Conservation (phyloP, 306 rosid species). For the Cicer pinnatifidum region DNA sequence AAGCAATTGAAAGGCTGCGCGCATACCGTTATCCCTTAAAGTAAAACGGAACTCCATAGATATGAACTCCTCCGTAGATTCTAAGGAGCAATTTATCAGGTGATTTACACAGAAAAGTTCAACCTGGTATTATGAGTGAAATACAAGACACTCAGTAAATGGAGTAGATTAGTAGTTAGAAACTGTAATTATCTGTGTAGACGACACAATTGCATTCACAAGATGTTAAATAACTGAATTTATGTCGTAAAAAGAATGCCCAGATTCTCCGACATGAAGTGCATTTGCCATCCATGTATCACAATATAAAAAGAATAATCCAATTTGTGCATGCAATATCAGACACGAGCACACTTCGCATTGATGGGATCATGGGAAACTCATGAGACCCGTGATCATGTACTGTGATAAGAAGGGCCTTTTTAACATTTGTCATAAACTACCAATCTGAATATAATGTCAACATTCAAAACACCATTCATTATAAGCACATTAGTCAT, state of each 20-base stretch:
- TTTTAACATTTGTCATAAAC: conserved; percentile 14
- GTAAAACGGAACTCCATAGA: conserved; percentile 99
- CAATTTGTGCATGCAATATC: conserved; percentile 5
- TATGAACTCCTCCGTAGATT: conserved; percentile 96
- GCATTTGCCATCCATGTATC: conserved; percentile 29
- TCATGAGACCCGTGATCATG: conserved; percentile 24
- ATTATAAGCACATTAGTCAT: neutral
- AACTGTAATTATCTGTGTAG: conserved; percentile 3
- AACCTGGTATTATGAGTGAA: conserved; percentile 59
- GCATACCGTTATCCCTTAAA: conserved; percentile 93
- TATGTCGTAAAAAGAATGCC: neutral
- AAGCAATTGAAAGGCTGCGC: conserved; percentile 97
- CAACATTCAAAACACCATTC: neutral
- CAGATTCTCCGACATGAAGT: conserved; percentile 24
- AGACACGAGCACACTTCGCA: conserved; percentile 6
- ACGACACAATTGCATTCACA: neutral
- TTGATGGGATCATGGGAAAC: neutral
- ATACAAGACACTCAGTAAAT: conserved; percentile 40
- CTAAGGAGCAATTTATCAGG: conserved; percentile 94
- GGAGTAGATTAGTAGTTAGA: conserved; percentile 34
- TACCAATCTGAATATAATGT: conserved; percentile 33
- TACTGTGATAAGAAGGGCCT: conserved; percentile 24
- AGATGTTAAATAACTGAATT: conserved; percentile 35
- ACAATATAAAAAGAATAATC: conserved; percentile 29
- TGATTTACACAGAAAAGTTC: conserved; percentile 98